Base-by-base conservation (phyloP, 2,329 filamentous ascomycete genomes). In the Bipolaris gigantea region DNA sequence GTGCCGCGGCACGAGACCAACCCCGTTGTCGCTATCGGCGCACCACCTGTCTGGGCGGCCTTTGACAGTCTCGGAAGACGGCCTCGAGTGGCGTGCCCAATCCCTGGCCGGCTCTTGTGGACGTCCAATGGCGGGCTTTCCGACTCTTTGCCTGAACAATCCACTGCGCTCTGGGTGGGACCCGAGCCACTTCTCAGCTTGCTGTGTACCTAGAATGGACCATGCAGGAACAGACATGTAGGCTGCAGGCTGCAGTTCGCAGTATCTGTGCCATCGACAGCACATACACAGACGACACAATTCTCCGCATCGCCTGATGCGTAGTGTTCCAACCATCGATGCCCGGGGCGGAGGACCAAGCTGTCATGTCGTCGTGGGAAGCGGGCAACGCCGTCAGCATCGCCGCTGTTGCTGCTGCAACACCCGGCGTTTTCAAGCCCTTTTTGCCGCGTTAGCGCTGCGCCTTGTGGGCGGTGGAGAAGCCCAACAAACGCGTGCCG, bases 401-500 rank as follows among this genome's bases (percentile, higher is more conserved):
- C 38, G 36, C 43, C 32, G 51, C 49, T 53, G 44, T 55, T 38
- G 16, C 50, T 55, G 41, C 56, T 63, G 59, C 54, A 54, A 60
- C 52, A 32, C 46, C 53, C 47, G 52, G 43, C 56, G 56, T 59
- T 56, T 57, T 53, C 45, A 49, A 48, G 41, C 41, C 34, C 48
- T 50, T 50, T 41, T 50, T 44, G 41, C 48, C 44, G 50, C 54
- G 45, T 46, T 60, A 57, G 55, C 48, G 47, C 42, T 23, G 16
- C 27, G 16, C 46, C 48, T 53, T 40, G 49, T 59, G 33, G 40
- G 41, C 40, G 47, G 53, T 59, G 36, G 40, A 43, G 43, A 49
- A 27, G n/a, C 61, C 55, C 56, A 50, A 53, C 61, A 55, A 57
- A 65, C 53, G 57, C 57, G 53, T 59, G 51, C 46, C 57, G 35